A percentile compares a stretch with the other conserved stretches of the same genome.
These are phyloP conservation scores for Amylostereum areolatum DNA, from an alignment of 1,284 basidiomycete species.

Conservation along the genomic window DNA sequence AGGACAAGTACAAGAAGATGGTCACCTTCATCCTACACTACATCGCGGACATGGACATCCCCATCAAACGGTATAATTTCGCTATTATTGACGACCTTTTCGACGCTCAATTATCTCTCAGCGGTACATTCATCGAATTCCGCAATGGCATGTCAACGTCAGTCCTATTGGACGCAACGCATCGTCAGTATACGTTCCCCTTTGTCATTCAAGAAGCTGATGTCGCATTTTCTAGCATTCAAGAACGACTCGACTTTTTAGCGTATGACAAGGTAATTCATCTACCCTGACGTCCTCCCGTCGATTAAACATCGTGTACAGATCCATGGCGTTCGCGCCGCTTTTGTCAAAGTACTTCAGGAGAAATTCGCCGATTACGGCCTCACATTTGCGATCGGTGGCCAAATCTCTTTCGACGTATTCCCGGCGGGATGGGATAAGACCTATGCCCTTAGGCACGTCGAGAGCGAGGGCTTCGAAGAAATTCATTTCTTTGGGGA, in stretches of 20 bases:
- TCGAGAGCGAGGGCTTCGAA: conserved; percentile 82
- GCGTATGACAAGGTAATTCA: conserved; percentile 68
- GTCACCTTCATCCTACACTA: conserved; percentile 94
- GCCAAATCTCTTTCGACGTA: conserved; percentile 94
- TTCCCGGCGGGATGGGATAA: conserved; percentile 98
- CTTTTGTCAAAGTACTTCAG: conserved; percentile 75
- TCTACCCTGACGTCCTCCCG: neutral
- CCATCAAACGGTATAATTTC: conserved; percentile 81
- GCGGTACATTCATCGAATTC: conserved; percentile 96
- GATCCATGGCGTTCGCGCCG: conserved; percentile 65
- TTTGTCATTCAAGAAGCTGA: no score
- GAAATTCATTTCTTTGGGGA: conserved; percentile 99
- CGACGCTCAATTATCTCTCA: conserved; percentile 24
- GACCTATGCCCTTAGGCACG: conserved; percentile 83
- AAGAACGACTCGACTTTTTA: conserved; percentile 81
- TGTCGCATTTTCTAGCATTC: conserved; percentile 36
- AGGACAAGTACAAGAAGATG: conserved; percentile 90
- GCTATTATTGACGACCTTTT: neutral
- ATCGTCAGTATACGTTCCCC: conserved; percentile 45
- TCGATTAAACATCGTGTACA: conserved; percentile 23
- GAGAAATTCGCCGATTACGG: conserved; percentile 83
- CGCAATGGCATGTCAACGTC: conserved; percentile 96
- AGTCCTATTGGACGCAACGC: conserved; percentile 96
- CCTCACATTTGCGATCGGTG: conserved; percentile 92
- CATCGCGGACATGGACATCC: conserved; percentile 87